Evolutionary conservation across 306 rosid species (phyloP), one percentile per base, ranked within the genome.

Genomic region (Fragaria iinumae): DNA sequence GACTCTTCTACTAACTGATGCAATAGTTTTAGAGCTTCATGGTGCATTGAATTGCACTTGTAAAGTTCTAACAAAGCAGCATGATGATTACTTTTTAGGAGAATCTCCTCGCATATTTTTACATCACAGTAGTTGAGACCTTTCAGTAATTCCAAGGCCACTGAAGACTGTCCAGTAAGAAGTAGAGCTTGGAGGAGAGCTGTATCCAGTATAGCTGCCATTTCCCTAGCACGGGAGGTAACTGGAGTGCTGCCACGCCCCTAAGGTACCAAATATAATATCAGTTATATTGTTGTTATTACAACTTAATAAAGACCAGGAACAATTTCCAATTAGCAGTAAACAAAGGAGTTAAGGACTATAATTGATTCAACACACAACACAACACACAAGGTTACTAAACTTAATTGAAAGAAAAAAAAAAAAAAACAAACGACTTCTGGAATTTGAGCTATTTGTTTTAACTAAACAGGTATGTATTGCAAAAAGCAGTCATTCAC

Each of bases 181-280:
- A 91, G 92, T 81, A 96, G 82, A 17, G 98, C 97, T 85, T 95
- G 99, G 62, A 92, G 97, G 67, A 92, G 82, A 38, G 93, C 92
- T 62, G 98, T 96, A 81, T 96, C 99, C 74, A 96, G 89, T 80
- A 96, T 77, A 23, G 97, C 88, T 67, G 99, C 98, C 93, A 91
- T 86, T 83, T 96, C 98, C 83, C 98, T 82, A 68, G 99, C 96
- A 80, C 88, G 89, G 53, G 99, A 92, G 77, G 96, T 72, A 76
- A 96, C 76, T 48, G 86, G 55, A 60, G 86, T 67, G 76, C 79
- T 88, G 60, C 88, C 90, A 80, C 92, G 91, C 71, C 90, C 99
- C 97, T 95, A 82, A 34, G 60, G 67, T 72, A 53, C 83, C 75
- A 83, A 78, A 78, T 34, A 78, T 18, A 80, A 77, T 72, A 16